Evolutionary conservation across 257 asterid species (phyloP), one percentile per base, ranked within the genome.

Genomic region (Paraleonurus japonicus): DNA sequence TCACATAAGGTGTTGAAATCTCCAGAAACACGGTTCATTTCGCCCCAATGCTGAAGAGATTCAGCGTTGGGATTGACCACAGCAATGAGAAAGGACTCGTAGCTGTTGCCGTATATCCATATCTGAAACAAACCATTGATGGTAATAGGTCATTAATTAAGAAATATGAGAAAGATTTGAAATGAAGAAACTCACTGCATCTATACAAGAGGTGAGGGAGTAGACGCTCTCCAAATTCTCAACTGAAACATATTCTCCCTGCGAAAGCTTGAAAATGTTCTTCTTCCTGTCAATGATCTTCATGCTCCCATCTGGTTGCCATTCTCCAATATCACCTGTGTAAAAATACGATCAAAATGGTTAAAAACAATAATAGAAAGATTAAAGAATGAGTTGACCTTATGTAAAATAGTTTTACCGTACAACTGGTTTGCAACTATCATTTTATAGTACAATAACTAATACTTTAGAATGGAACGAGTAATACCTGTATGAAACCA

Each of bases 201-300:
- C 95, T 32, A 90, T 70, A 67, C 76, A 59, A 39, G 83, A 54
- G 35, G 87, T 70, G 39, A 85, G 83, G 33, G 90, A 85, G 78
- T 90, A 90, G 61, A 85, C 73, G 77, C 84, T 85, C 79, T 88
- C 97, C 22, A 90, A 86, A 69, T 90, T 78, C 61, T 90, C 97
- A 28, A 88, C 95, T 1, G 97, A 86, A 67, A 90, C 83, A 16
- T 90, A 90, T 73, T 90, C 97, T 62, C 97, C 97, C 71, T 90
- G 96, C 5, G 97, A 90, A 68, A 90, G 97, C 83, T 90, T 90
- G 85, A 90, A 90, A 30, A 88, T 90, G 79, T 90, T 90, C 67
- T 90, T 90, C 84, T 90, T 90, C 53, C 96, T 82, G 74, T 90
- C 97, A 41, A 90, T 87, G 58, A 90, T 90, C 82, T 87, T 88